phyloP scores from a whole-genome alignment of 257 asterid species.

The Solanum ahanhuiri region DNA sequence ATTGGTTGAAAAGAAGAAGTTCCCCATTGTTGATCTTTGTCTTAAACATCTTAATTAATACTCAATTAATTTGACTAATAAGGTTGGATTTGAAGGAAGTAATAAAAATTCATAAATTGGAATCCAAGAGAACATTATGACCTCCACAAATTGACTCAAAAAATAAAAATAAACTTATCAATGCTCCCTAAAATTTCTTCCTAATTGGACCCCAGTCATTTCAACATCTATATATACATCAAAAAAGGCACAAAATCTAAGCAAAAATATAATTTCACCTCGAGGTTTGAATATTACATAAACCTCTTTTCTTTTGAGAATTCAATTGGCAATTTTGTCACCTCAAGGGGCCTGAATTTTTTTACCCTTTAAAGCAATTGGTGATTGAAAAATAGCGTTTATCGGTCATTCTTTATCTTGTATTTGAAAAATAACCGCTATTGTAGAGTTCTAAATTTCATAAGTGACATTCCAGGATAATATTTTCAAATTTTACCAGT shows the following conservation, averaged over 20 bases:
- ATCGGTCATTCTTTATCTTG: accelerated
- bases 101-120: too few species aligned
- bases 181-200: too few species aligned
- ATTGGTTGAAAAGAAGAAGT: not conserved
- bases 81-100: too few species aligned
- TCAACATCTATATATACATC: not conserved
- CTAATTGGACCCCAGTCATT: not conserved
- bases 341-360: not conserved
- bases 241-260: not conserved
- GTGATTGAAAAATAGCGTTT: not conserved
- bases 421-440: not conserved
- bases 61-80: too few species aligned
- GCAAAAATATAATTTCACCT: not conserved
- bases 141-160: not conserved
- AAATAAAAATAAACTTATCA: too few species aligned
- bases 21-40: not conserved
- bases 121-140: not conserved
- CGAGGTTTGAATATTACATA: not conserved
- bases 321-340: not conserved
- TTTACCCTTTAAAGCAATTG: not conserved
- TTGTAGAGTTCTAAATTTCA: not conserved
- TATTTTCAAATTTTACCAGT: not conserved
- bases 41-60: not conserved
- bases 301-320: not conserved
- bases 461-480: not conserved